Base-by-base conservation (phyloP, 305 asterid species). In the Fraxinus paxiana region DNA sequence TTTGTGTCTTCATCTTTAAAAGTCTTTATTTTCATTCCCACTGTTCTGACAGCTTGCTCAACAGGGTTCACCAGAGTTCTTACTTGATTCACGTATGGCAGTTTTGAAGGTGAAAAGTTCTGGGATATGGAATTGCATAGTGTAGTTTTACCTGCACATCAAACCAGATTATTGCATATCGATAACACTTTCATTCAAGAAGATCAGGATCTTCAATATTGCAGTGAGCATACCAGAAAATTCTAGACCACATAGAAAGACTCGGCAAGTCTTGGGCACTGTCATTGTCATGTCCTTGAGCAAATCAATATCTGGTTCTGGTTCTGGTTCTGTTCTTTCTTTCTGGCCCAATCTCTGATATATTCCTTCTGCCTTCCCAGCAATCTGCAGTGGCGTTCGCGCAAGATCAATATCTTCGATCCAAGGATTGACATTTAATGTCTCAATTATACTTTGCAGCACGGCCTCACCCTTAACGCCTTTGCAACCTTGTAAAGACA, bases 341-440 rank as follows among this genome's bases (percentile, higher is more conserved):
- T 86, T 88, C 88, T 90, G 93, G 2, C 92, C 90, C 59, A 92
- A 76, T 85, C 85, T 89, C 77, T 84, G 92, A 79, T 85, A 84
- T 77, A 93, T 81, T 69, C 75, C 87, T 86, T 95, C 92, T 4
- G 97, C 84, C 83, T 89, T 84, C 33, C 97, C 95, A 20, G 90
- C 77, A 71, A 86, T 84, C 46, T 91, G 94, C 54, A 93, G 89
- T n/a, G 98, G 97, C 1, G 97, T 93, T 85, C 89, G 72, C 10
- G 83, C 75, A 56, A 95, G 88, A 84, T 93, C 97, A 43, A 93
- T 86, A 48, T 90, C 93, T 85, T 93, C 95, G 34, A 95, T 90
- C 97, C 98, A 95, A 4, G 98, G 98, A 82, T 95, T 95, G 83
- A 92, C 93, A 77, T 92, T 90, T 80, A 95, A 34, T 1, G 89